A percentile compares a stretch with the other conserved stretches of the same genome.
These are phyloP conservation scores for Penicillium sp. DNA, from an alignment of 2,329 filamentous ascomycete genomes.

Conservation along the genomic window DNA sequence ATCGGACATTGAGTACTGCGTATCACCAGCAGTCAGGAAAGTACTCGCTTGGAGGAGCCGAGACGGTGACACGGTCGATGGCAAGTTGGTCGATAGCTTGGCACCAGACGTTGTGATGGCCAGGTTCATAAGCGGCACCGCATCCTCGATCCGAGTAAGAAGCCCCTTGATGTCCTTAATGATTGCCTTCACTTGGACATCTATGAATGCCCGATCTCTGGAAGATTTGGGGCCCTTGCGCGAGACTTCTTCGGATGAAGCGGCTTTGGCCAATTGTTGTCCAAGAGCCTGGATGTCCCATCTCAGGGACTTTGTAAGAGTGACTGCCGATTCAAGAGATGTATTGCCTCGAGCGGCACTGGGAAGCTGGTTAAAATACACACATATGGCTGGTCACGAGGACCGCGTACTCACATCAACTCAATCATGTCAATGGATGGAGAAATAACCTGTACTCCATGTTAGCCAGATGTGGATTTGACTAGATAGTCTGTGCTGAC, in stretches of 20 bases:
- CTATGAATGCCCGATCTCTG: conserved; percentile 53
- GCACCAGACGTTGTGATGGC: conserved; percentile 93
- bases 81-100: conserved; percentile 72
- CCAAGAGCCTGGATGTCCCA: conserved; percentile 79
- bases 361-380: background rate
- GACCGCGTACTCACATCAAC: conserved; percentile 59
- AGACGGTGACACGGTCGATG: conserved; percentile 81
- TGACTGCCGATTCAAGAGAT: conserved; percentile 77
- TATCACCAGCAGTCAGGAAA: conserved; percentile 80
- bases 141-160: conserved; percentile 76
- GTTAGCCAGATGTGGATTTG: conserved; percentile 5
- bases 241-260: conserved; percentile 52
- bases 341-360: conserved; percentile 70
- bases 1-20: conserved; percentile 66
- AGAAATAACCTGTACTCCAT: conserved; percentile 63
- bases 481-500: conserved; percentile 42
- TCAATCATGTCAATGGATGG: conserved; percentile 91
- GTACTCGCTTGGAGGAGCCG: conserved; percentile 88
- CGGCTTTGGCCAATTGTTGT: conserved; percentile 66
- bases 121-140: conserved; percentile 84
- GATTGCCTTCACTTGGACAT: conserved; percentile 64
- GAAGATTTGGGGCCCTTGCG: conserved; percentile 32
- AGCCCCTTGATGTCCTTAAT: conserved; percentile 70
- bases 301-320: conserved; percentile 75
- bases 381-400: background rate